A percentile compares a stretch with the other conserved stretches of the same genome.
phyloP scores from a whole-genome alignment of 2,329 filamentous ascomycete species.

The Apiospora aurea region DNA sequence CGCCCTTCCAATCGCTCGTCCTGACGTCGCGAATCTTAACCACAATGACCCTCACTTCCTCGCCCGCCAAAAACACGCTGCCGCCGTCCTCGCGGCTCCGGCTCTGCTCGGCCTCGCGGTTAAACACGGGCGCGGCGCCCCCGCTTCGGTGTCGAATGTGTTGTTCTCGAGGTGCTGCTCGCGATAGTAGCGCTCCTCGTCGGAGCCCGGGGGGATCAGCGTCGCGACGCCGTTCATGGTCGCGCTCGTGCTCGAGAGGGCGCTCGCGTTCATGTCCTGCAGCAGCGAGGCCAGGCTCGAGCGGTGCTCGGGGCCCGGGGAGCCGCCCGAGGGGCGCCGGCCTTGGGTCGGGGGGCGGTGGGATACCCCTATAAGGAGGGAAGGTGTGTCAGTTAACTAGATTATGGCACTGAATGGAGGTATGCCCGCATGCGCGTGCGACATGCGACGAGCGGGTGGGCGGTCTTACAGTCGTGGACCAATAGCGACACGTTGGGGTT shows the following conservation, averaged over 20 bases:
- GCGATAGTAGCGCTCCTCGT: conserved; percentile 86
- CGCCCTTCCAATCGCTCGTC: conserved; percentile 96
- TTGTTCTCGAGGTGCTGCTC: conserved; percentile 90
- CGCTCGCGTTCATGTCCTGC: conserved; percentile 88
- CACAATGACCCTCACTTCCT: conserved; percentile 86
- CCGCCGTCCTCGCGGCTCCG: conserved; percentile 56
- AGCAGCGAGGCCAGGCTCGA: conserved; percentile 84
- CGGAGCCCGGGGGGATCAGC: conserved; percentile 74
- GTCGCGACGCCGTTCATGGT: conserved; percentile 91
- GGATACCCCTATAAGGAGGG: conserved; percentile 71
- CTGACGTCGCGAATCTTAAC: conserved; percentile 85
- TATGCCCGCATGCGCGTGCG: background rate
- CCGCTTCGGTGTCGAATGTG: conserved; percentile 73
- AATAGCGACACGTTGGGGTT: conserved; percentile 91
- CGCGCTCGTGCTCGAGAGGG: conserved; percentile 85
- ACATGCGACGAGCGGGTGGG: background rate
- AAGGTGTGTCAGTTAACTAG: background rate
- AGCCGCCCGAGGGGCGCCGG: conserved; percentile 65
- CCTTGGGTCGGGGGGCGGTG: conserved; percentile 83
- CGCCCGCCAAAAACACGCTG: conserved; percentile 75
- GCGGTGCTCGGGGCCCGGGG: conserved; percentile 68
- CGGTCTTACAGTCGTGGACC: conserved; percentile 82
- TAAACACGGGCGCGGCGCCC: conserved; percentile 48
- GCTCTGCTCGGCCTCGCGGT: conserved; percentile 38
- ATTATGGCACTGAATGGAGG: background rate